phyloP scores from a whole-genome alignment of 2,329 filamentous ascomycete species.

The Orbilia oligospora region DNA sequence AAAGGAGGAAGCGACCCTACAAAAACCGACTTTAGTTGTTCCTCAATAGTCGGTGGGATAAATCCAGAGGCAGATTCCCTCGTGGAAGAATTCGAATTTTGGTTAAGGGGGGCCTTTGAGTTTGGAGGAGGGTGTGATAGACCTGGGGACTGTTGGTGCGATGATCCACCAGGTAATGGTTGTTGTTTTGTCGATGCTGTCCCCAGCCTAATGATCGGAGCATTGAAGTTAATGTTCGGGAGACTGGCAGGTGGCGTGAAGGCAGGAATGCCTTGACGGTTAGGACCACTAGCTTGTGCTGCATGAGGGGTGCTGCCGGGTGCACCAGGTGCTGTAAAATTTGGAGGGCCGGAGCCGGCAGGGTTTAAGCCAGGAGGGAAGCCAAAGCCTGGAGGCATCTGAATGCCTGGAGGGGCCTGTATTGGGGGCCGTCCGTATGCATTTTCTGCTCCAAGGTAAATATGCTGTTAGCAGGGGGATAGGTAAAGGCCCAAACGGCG shows the following conservation, averaged over 20 bases:
- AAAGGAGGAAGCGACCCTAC: conserved; percentile 85
- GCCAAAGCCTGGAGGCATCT: conserved; percentile 58
- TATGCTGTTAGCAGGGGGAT: not conserved
- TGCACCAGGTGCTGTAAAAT: conserved; percentile 79
- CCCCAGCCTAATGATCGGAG: conserved; percentile 93
- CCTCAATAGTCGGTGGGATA: conserved; percentile 86
- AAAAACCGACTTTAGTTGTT: conserved; percentile 92
- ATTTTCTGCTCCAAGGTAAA: conserved; percentile 47
- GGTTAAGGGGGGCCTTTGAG: conserved; percentile 37
- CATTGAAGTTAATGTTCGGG: conserved; percentile 98
- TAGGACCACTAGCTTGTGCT: conserved; percentile 83
- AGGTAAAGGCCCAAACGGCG: too few species aligned
- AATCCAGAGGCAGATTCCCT: conserved; percentile 52
- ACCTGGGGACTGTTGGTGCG: conserved; percentile 32
- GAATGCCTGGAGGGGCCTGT: conserved; percentile 63
- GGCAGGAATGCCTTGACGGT: conserved; percentile 76
- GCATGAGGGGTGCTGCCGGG: conserved; percentile 82
- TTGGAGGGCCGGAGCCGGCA: conserved; percentile 57
- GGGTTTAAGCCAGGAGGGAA: conserved; percentile 62
- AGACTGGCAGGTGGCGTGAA: conserved; percentile 93
- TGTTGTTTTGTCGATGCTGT: conserved; percentile 78
- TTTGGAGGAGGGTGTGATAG: conserved; percentile 20
- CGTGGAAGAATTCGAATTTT: conserved; percentile 19
- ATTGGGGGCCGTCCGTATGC: conserved; percentile 63
- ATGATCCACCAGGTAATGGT: conserved; percentile 19